A percentile compares a stretch with the other conserved stretches of the same genome.
Conservation (phyloP, 2,329 filamentous ascomycete species). For the Cryphonectria naterciae region DNA sequence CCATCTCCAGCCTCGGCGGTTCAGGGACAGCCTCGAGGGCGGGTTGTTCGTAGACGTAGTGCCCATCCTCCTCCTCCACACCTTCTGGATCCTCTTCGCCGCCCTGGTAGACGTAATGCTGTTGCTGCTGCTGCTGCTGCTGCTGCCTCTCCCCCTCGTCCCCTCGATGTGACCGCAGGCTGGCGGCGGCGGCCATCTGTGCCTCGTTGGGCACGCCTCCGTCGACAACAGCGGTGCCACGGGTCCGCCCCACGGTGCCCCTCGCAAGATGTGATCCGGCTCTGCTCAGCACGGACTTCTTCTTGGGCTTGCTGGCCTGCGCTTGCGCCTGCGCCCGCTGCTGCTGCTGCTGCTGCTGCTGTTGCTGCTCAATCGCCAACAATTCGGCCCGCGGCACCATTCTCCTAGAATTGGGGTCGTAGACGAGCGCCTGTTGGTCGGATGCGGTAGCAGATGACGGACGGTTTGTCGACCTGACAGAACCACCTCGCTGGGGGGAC, state of each 20-base stretch:
- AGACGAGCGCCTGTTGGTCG: conserved; percentile 56
- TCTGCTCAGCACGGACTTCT: conserved; percentile 43
- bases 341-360: conserved; percentile 43
- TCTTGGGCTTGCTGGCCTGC: conserved; percentile 41
- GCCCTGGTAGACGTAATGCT: conserved; percentile 3
- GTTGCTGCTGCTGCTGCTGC: neutral
- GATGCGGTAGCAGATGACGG: conserved; percentile 35
- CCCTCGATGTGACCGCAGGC: conserved; percentile 18
- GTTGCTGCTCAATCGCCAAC: conserved; percentile 46
- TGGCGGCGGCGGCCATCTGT: conserved; percentile 25
- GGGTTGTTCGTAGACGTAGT: conserved; percentile 22
- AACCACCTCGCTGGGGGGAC: conserved; percentile 35
- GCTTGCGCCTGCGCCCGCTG: conserved; percentile 26
- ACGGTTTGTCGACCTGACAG: conserved; percentile 32
- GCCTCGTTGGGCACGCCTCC: conserved; percentile 18
- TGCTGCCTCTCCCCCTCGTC: conserved; percentile 33
- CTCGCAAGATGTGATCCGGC: conserved; percentile 52
- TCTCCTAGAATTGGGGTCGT: conserved; percentile 68
- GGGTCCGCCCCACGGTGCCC: conserved; percentile 57
- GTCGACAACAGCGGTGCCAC: conserved; percentile 50
- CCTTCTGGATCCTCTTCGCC: neutral
- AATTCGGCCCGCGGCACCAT: conserved; percentile 58
- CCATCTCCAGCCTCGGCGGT: conserved; percentile 10
- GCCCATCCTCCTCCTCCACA: conserved; percentile 27
- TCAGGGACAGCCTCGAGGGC: conserved; percentile 2